Conservation (phyloP, 2,329 filamentous ascomycete genomes). For the Trichoderma pleuroti region DNA sequence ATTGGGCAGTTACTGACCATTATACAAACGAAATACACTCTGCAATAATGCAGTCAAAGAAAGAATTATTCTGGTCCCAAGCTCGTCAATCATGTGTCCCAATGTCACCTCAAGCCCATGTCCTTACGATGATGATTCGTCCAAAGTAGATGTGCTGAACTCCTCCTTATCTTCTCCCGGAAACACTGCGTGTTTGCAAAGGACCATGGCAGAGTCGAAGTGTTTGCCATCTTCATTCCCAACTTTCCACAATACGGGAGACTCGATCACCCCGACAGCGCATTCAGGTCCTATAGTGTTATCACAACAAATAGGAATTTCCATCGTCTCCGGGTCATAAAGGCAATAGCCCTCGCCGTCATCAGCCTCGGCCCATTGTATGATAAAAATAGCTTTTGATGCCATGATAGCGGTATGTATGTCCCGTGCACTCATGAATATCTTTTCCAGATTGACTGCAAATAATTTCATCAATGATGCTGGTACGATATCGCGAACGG, state of each 20-base stretch:
- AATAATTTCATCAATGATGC: too few relatives aligned
- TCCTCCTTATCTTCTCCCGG: neutral
- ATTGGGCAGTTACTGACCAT: neutral
- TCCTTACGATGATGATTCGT: neutral
- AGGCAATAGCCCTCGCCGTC: fast-evolving
- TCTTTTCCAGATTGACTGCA: too few relatives aligned
- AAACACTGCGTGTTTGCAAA: neutral
- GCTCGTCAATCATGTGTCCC: neutral
- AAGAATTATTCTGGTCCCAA: neutral
- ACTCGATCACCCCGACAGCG: neutral
- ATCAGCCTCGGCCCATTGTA: neutral
- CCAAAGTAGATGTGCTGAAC: neutral
- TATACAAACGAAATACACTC: neutral
- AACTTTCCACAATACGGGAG: constrained; percentile 15
- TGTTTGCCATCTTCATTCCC: constrained; percentile 20
- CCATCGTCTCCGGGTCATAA: neutral
- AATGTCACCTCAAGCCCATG: neutral
- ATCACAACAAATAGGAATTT: too few relatives aligned
- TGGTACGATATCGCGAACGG: too few relatives aligned
- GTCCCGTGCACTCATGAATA: neutral
- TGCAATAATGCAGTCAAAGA: neutral
- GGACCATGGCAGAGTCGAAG: constrained; percentile 5
- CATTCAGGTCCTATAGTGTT: too few relatives aligned
- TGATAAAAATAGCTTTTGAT: constrained; percentile 14
- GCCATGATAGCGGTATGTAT: neutral